Conservation (phyloP, 164 flowering plant species). For the Vitis labrusca region DNA sequence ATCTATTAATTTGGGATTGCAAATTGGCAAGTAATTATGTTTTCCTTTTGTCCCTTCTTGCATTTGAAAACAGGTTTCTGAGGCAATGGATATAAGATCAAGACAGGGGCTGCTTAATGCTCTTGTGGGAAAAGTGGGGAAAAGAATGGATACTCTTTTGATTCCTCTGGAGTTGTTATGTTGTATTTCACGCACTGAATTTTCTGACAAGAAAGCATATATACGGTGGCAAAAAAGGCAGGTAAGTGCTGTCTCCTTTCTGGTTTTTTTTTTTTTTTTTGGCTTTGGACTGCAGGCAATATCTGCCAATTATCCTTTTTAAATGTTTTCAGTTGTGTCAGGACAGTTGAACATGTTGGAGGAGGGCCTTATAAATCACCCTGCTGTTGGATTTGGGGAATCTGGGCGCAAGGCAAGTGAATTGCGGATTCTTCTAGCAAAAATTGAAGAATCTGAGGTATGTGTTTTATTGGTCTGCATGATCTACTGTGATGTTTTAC, state of each 20-base stretch:
- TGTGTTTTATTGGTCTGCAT: slow-evolving; percentile 4
- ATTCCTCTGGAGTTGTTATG: slow-evolving; percentile 88
- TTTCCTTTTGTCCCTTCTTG: neutral
- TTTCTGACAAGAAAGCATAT: slow-evolving; percentile 91
- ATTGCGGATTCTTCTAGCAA: slow-evolving; percentile 66
- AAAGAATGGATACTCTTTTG: slow-evolving; percentile 93
- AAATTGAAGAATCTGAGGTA: slow-evolving; percentile 98
- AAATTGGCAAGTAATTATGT: neutral
- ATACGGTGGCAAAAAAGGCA: slow-evolving; percentile 98
- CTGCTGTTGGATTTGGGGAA: slow-evolving; percentile 91
- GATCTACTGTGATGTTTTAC: no score
- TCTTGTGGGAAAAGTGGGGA: slow-evolving; percentile 85
- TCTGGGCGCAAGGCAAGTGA: slow-evolving; percentile 79
- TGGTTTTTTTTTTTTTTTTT: neutral
- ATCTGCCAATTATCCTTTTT: neutral
- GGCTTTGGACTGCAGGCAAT: neutral
- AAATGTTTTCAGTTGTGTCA: slow-evolving; percentile 12
- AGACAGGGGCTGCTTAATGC: slow-evolving; percentile 90
- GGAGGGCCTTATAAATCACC: slow-evolving; percentile 92
- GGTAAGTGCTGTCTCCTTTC: slow-evolving; percentile 37
- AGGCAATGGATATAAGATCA: slow-evolving; percentile 90
- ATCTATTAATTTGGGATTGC: neutral
- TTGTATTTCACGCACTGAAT: slow-evolving; percentile 87
- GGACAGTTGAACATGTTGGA: slow-evolving; percentile 86
- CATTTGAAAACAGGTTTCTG: slow-evolving; percentile 65